A percentile compares a stretch with the other conserved stretches of the same genome.
These are phyloP conservation scores for Sugiyamaella grinbergsii DNA, from an alignment of 1,139 yeast genomes.

Conservation along the genomic window DNA sequence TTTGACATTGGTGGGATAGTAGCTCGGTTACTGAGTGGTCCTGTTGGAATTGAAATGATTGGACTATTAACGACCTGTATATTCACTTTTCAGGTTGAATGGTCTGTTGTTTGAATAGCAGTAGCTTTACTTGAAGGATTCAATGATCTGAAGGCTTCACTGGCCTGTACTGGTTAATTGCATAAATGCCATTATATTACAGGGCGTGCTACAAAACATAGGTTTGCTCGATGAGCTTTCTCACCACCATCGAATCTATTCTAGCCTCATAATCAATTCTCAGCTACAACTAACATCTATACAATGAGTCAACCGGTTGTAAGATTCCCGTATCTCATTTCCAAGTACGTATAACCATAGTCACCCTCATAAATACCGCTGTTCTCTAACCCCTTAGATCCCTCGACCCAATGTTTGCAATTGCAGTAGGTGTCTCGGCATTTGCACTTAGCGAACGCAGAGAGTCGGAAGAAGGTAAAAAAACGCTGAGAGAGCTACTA, in stretches of 20 bases:
- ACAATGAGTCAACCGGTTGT: constrained; percentile 13
- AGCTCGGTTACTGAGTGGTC: no score
- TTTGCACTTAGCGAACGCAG: constrained; percentile 21
- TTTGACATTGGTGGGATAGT: constrained; percentile 14
- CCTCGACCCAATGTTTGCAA: constrained; percentile 21
- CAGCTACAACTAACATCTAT: no score
- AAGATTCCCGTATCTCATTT: constrained; percentile 16
- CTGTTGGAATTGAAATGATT: no score
- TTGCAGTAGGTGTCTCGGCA: constrained; percentile 19
- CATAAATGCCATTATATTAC: background rate
- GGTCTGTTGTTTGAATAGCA: no score
- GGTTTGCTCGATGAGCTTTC: no score
- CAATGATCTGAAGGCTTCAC: background rate
- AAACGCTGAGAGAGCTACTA: constrained; percentile 16
- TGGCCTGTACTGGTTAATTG: no score
- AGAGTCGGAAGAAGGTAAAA: constrained; percentile 22
- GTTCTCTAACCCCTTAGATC: constrained; percentile 14
- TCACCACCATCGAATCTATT: no score
- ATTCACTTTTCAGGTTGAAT: no score
- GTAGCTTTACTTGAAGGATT: background rate
- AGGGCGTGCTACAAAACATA: no score
- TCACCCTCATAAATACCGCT: background rate
- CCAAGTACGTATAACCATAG: constrained; percentile 7
- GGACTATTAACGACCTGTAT: no score
- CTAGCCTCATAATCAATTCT: no score